These are phyloP conservation scores for Cymbidium sinense DNA, from an alignment of 106 monocot species.

Conservation along the genomic window DNA sequence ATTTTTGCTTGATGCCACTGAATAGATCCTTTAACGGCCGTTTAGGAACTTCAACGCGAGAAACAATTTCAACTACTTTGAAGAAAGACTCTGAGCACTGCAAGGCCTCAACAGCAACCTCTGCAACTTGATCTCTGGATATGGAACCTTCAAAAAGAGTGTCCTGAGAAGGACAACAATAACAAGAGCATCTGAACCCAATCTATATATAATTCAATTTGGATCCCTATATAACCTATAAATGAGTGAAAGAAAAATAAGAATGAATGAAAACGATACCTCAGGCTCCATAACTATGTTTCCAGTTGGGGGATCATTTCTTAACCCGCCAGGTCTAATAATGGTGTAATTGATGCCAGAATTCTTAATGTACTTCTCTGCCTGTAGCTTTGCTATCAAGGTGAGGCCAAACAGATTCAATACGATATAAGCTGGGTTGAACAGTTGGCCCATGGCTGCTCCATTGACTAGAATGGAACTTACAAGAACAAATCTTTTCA, in stretches of 20 bases:
- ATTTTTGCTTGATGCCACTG: slow-evolving; percentile 25
- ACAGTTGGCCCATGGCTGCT: slow-evolving; percentile 72
- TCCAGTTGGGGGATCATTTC: slow-evolving; percentile 51
- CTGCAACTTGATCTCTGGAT: slow-evolving; percentile 79
- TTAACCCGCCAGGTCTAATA: slow-evolving; percentile 68
- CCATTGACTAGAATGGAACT: slow-evolving; percentile 87
- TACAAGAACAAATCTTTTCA: slow-evolving; percentile 60
- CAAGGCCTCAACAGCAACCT: slow-evolving; percentile 68
- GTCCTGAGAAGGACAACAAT: slow-evolving; percentile 36
- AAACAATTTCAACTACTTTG: slow-evolving; percentile 77
- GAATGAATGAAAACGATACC: slow-evolving; percentile 18
- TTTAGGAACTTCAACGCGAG: slow-evolving; percentile 43
- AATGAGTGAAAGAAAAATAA: background rate
- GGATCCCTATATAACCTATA: too few relatives aligned
- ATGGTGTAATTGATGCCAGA: slow-evolving; percentile 83
- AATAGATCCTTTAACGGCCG: slow-evolving; percentile 43
- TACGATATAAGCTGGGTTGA: slow-evolving; percentile 71
- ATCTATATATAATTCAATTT: too few relatives aligned
- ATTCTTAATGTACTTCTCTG: slow-evolving; percentile 51
- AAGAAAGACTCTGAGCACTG: slow-evolving; percentile 46
- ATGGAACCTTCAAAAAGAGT: slow-evolving; percentile 74
- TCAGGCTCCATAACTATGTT: slow-evolving; percentile 69
- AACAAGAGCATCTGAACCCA: too few relatives aligned
- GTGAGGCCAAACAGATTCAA: slow-evolving; percentile 66
- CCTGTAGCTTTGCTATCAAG: slow-evolving; percentile 73